Conservation (phyloP, 2,329 filamentous ascomycete genomes). For the Blumeriella jaapii region DNA sequence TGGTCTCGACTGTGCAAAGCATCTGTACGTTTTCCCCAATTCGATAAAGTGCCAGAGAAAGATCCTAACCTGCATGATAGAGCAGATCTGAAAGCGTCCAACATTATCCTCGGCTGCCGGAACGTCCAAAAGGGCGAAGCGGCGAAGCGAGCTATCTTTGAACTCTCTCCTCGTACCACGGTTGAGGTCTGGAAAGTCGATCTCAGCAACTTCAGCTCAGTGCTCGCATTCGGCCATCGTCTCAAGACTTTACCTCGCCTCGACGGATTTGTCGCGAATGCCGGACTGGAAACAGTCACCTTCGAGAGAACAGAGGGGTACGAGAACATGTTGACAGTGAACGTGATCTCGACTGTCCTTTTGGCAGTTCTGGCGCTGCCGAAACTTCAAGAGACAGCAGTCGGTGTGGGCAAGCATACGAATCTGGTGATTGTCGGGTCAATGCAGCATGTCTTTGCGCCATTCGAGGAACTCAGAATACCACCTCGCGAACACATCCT, state of each 20-base stretch:
- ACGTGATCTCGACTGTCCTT: slow-evolving; percentile 26
- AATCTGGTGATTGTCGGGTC: slow-evolving; percentile 21
- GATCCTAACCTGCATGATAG: no score
- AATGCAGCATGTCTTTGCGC: no score
- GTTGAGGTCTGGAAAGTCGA: slow-evolving; percentile 40
- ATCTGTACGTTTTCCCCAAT: no score
- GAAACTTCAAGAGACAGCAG: slow-evolving; percentile 19
- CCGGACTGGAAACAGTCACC: slow-evolving; percentile 15
- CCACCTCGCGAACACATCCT: no score
- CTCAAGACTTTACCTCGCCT: slow-evolving; percentile 31
- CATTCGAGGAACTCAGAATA: no score
- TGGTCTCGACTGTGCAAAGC: slow-evolving; percentile 33
- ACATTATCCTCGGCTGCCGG: slow-evolving; percentile 25
- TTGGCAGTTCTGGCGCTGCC: slow-evolving; percentile 23
- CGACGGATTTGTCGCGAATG: slow-evolving; percentile 34
- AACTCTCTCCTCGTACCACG: slow-evolving; percentile 8
- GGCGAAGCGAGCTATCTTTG: slow-evolving; percentile 12
- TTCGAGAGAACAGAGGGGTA: slow-evolving; percentile 20
- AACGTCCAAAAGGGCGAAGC: slow-evolving; percentile 13
- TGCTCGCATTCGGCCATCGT: slow-evolving; percentile 33
- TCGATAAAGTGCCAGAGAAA: no score
- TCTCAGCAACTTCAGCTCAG: slow-evolving; percentile 34
- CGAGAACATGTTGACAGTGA: slow-evolving; percentile 23
- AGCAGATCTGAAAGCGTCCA: slow-evolving; percentile 12
- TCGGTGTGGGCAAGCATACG: slow-evolving; percentile 14